Evolutionary conservation across 2,329 filamentous ascomycete genomes (phyloP), one percentile per base, ranked within the genome.

Genomic region (Exophiala phaeomuriformis): DNA sequence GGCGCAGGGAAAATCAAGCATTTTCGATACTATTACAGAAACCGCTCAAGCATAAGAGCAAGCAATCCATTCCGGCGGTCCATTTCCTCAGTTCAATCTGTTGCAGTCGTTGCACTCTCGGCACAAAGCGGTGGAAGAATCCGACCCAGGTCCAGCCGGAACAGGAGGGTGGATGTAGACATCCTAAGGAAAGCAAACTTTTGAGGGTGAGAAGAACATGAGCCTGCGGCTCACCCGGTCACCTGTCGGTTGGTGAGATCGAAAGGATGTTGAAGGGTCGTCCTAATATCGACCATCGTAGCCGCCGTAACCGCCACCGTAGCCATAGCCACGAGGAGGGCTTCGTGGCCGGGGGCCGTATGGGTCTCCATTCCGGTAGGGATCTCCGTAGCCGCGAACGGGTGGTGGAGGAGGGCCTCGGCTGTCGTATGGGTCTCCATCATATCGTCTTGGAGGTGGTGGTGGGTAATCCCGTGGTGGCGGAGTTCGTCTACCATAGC

Each of bases 401-500:
- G 77, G 77, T 48, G 73, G 78, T 57, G 77, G 77, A 49, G 78
- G 77, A 42, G 73, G 70, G 49, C 74, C 75, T 54, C 72, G 72
- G 55, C 70, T 64, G 59, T 74, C 76, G 72, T 91, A 93, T 31
- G 85, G 84, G 64, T 93, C 88, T 54, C 90, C 86, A 65, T 86
- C 87, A 54, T 85, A 74, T 61, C 79, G 77, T 58, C 85, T 77
- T 51, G 78, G 77, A 53, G 79, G 80, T 60, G 83, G 82, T 51
- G 83, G 82, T 65, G 76, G 75, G 63, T 95, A 93, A 66, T 95
- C 90, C 59, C 86, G 77, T 42, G 19, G 19, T 19, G 86, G 86
- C 57, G 89, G 88, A 52, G 88, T 89, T 53, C 88, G 85, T 66
- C 90, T 90, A 47, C 85, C 81, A 64, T 86, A 83, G 62, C 77